A percentile compares a stretch with the other conserved stretches of the same genome.
phyloP scores from a whole-genome alignment of 2,329 filamentous ascomycete species.

The Fusarium virguliforme region DNA sequence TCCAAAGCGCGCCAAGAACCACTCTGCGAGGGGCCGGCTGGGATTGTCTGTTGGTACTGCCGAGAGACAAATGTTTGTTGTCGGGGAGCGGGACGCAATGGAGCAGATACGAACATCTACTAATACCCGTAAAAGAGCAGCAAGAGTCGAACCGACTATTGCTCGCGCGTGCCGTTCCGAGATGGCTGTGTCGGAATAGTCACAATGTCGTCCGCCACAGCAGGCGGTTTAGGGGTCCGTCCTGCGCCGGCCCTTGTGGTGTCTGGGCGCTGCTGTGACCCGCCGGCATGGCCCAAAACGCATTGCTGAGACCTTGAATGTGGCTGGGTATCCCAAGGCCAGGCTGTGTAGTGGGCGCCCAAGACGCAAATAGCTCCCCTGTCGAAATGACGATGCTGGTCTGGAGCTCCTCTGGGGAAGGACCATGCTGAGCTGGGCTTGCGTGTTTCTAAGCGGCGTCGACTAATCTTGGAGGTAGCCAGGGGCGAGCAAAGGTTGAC shows the following conservation, averaged over 20 bases:
- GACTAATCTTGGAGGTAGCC: conserved; percentile 35
- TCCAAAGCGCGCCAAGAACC: conserved; percentile 27
- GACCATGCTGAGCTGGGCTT: conserved; percentile 29
- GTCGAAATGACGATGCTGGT: conserved; percentile 22
- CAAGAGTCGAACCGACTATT: conserved; percentile 11
- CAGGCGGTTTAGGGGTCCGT: conserved; percentile 11
- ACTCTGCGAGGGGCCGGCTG: conserved; percentile 20
- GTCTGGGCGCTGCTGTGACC: conserved; percentile 33
- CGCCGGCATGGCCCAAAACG: conserved; percentile 11
- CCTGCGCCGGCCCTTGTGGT: conserved; percentile 18
- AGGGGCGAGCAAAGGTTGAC: conserved; percentile 7
- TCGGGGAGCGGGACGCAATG: conserved; percentile 11
- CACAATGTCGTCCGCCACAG: conserved; percentile 10
- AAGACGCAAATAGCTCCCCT: conserved; percentile 37
- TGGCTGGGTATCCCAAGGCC: conserved; percentile 37
- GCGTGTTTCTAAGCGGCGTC: conserved; percentile 36
- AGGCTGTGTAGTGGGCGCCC: conserved; percentile 34
- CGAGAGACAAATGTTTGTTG: conserved; percentile 20
- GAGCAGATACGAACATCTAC: conserved; percentile 28
- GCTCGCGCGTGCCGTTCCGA: conserved; percentile 1
- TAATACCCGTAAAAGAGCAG: conserved; percentile 12
- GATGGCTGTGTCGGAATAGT: conserved; percentile 17
- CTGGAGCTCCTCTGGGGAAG: conserved; percentile 29
- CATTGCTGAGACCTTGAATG: conserved; percentile 35
- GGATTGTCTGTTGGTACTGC: conserved; percentile 11